phyloP scores from a whole-genome alignment of 1,139 yeast species.

The Geotrichum reessii region DNA sequence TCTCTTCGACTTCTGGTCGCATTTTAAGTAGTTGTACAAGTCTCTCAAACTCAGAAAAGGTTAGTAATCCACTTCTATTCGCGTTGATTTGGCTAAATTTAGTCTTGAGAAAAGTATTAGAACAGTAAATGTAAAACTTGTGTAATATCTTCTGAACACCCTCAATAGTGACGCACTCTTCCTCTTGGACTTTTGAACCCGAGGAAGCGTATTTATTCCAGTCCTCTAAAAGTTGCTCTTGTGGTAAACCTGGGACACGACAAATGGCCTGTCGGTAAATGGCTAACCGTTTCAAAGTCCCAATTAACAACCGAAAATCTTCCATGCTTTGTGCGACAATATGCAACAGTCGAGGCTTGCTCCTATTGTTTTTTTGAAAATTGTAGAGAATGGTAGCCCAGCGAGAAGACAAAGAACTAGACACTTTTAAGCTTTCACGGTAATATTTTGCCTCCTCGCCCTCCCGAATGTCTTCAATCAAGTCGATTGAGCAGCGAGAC shows the following conservation, averaged over 20 bases:
- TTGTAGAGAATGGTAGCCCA: constrained; percentile 81
- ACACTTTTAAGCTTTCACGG: constrained; percentile 73
- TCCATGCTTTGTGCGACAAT: constrained; percentile 61
- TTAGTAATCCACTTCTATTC: constrained; percentile 44
- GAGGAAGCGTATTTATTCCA: constrained; percentile 45
- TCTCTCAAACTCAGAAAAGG: constrained; percentile 64
- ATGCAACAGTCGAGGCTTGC: constrained; percentile 62
- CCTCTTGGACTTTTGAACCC: constrained; percentile 37
- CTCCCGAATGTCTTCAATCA: constrained; percentile 60
- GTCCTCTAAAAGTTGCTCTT: constrained; percentile 51
- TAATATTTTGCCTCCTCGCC: constrained; percentile 73
- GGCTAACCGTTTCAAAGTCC: constrained; percentile 44
- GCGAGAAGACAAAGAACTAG: constrained; percentile 54
- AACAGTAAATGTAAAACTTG: constrained; percentile 62
- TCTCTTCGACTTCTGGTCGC: constrained; percentile 46
- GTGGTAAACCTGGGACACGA: constrained; percentile 50
- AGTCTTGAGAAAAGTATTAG: constrained; percentile 38
- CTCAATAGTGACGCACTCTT: constrained; percentile 51
- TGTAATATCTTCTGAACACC: constrained; percentile 64
- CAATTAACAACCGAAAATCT: constrained; percentile 53
- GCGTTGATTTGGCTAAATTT: constrained; percentile 48
- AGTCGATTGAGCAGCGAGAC: constrained; percentile 58
- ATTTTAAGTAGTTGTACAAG: constrained; percentile 53
- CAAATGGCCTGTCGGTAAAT: constrained; percentile 47
- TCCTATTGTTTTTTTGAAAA: constrained; percentile 34